These are phyloP conservation scores for Nymphaea colorata DNA, from an alignment of 164 flowering plant species.

Conservation along the genomic window DNA sequence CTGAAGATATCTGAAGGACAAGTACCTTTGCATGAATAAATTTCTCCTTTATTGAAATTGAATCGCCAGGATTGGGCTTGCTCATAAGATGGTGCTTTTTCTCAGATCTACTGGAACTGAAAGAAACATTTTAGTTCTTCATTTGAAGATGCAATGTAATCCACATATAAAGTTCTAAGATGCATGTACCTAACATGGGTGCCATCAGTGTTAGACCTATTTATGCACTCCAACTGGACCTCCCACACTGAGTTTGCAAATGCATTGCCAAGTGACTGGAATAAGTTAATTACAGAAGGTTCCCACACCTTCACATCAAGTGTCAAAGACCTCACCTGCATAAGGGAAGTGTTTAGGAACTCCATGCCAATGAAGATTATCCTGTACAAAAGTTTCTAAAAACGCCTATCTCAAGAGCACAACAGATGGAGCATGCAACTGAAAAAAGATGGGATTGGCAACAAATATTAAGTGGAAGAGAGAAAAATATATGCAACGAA, in stretches of 20 bases:
- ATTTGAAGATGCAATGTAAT: background rate
- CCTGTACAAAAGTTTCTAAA: background rate
- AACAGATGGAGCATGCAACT: background rate
- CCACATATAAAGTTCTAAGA: background rate
- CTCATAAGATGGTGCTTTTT: slow-evolving; percentile 24
- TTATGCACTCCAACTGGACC: slow-evolving; percentile 37
- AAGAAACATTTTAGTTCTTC: slow-evolving; percentile 1
- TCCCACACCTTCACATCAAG: slow-evolving; percentile 97
- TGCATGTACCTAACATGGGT: slow-evolving; percentile 30
- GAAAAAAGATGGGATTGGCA: background rate
- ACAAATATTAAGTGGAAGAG: background rate
- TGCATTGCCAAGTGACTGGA: slow-evolving; percentile 76
- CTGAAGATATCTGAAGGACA: background rate
- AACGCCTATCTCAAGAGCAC: background rate
- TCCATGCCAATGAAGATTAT: background rate
- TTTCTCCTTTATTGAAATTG: slow-evolving; percentile 65
- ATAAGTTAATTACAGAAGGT: slow-evolving; percentile 68
- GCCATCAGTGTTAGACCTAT: slow-evolving; percentile 30
- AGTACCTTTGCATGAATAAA: slow-evolving; percentile 86
- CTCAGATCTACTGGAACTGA: slow-evolving; percentile 37
- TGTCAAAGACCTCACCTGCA: slow-evolving; percentile 81
- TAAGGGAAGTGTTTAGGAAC: background rate
- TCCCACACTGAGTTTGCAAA: slow-evolving; percentile 87
- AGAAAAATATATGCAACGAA: background rate
- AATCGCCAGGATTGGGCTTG: slow-evolving; percentile 58